A percentile compares a stretch with the other conserved stretches of the same genome.
These are phyloP conservation scores for Calonectria henricotiae DNA, from an alignment of 2,329 filamentous ascomycete species.

Conservation along the genomic window DNA sequence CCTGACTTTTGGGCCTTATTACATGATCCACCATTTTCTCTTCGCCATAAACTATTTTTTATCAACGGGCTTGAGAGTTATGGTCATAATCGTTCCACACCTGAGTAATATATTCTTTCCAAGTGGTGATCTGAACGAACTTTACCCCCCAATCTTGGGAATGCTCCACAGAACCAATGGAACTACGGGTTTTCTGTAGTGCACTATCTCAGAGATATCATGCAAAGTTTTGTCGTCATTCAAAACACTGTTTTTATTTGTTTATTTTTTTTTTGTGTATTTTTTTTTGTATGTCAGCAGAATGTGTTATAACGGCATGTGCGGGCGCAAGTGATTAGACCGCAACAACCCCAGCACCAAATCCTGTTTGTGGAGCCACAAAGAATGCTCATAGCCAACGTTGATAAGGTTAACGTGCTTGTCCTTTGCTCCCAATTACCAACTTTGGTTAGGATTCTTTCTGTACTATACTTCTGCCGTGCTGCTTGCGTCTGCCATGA, in stretches of 20 bases:
- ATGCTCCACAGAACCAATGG: neutral
- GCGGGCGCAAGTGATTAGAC: neutral
- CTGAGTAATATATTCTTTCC: neutral
- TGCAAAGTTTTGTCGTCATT: neutral
- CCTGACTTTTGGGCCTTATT: no score
- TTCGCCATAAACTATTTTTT: no score
- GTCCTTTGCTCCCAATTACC: neutral
- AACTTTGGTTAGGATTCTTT: neutral
- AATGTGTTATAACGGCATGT: neutral
- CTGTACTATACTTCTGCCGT: no score
- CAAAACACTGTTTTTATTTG: neutral
- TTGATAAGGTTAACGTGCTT: conserved; percentile 1
- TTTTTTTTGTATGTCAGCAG: neutral
- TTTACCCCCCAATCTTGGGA: neutral
- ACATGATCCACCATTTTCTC: no score
- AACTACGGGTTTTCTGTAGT: neutral
- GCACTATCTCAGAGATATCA: neutral
- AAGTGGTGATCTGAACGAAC: neutral
- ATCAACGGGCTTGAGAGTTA: no score
- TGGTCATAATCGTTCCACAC: neutral
- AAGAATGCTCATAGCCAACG: neutral
- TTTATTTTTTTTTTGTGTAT: neutral
- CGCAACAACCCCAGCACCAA: neutral
- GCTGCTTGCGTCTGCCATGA: neutral
- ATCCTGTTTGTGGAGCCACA: neutral